Conservation (phyloP, 1,284 basidiomycete species). For the Phenoliferia sp. region DNA sequence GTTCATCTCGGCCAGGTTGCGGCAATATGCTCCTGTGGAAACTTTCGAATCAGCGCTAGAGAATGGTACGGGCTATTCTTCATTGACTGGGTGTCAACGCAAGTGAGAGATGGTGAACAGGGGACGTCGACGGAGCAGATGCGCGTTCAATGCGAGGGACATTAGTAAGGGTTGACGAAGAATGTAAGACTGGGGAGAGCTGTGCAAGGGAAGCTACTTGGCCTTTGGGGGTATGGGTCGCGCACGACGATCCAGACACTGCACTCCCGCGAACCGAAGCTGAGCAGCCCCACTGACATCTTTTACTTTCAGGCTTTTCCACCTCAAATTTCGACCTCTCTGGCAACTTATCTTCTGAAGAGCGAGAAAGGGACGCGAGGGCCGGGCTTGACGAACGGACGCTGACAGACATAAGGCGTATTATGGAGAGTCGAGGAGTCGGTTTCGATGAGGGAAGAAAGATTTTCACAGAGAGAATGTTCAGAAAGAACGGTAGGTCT, state of each 20-base stretch:
- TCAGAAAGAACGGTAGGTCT: slow-evolving; percentile 21
- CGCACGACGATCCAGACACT: neutral
- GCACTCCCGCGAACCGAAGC: too few species aligned
- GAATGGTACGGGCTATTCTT: neutral
- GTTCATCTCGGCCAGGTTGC: neutral
- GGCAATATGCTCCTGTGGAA: neutral
- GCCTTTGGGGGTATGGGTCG: neutral
- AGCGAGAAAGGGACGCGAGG: slow-evolving; percentile 13
- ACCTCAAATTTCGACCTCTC: slow-evolving; percentile 26
- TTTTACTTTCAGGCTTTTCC: slow-evolving; percentile 20
- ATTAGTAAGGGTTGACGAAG: too few species aligned
- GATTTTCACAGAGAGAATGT: slow-evolving; percentile 21
- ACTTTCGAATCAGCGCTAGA: neutral
- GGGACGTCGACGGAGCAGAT: neutral
- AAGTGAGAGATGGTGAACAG: neutral
- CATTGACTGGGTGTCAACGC: neutral
- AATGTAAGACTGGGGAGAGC: too few species aligned
- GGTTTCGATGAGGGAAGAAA: slow-evolving; percentile 27
- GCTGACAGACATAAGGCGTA: slow-evolving; percentile 23
- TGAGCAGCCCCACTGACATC: neutral
- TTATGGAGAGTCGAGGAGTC: slow-evolving; percentile 27
- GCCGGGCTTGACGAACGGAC: slow-evolving; percentile 28
- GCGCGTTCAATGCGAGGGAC: too few species aligned
- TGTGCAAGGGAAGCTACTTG: too few species aligned
- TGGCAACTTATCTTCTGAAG: slow-evolving; percentile 8